Conservation (phyloP, 148 eudicot species). For the Salicornia ramosissima region DNA sequence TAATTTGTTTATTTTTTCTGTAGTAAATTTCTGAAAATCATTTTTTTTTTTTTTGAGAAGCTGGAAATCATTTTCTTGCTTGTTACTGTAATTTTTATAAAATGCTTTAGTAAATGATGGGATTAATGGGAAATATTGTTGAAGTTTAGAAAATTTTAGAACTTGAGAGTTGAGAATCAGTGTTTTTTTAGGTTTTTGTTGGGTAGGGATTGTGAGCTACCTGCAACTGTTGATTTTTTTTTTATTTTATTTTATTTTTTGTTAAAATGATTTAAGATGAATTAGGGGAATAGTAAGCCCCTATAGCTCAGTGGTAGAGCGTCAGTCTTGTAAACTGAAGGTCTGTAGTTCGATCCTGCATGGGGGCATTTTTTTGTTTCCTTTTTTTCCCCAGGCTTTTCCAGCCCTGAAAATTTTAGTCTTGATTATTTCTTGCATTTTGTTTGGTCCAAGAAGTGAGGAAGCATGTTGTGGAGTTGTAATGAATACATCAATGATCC, state of each 20-base stretch:
- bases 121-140: too few relatives aligned
- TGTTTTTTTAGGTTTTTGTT: too few relatives aligned
- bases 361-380: not conserved
- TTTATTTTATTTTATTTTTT: not conserved
- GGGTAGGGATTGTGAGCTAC: not conserved
- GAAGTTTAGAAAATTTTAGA: too few relatives aligned
- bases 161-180: too few relatives aligned
- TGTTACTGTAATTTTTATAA: too few relatives aligned
- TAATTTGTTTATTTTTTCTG: not conserved
- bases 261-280: not conserved
- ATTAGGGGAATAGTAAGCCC: conserved; percentile 20
- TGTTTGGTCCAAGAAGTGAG: not conserved
- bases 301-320: conserved; percentile 62
- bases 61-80: too few relatives aligned
- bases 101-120: not conserved
- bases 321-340: conserved; percentile 60
- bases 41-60: too few relatives aligned
- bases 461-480: too few relatives aligned
- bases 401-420: too few relatives aligned
- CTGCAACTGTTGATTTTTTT: not conserved
- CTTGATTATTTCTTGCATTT: not conserved
- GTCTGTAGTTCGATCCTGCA: conserved; percentile 42
- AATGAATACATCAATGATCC: too few relatives aligned
- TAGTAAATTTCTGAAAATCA: too few relatives aligned
- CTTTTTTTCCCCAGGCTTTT: too few relatives aligned